A percentile compares a stretch with the other conserved stretches of the same genome.
phyloP scores from a whole-genome alignment of 345 rosid species.

The Brassica nigra region DNA sequence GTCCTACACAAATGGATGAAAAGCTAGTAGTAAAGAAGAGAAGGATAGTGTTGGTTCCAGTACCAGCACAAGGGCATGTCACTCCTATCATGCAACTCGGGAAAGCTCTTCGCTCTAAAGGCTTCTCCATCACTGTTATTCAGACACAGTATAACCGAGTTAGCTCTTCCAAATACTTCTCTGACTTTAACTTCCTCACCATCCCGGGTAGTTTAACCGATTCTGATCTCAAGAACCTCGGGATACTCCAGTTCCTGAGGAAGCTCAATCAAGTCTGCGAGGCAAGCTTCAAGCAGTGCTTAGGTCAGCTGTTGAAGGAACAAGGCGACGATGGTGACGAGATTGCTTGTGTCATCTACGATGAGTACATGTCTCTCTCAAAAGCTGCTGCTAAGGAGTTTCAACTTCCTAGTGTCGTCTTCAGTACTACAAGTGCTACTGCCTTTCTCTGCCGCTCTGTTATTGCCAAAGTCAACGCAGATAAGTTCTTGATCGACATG shows the following conservation, averaged over 20 bases:
- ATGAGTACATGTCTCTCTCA: not conserved
- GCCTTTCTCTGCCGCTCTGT: not conserved
- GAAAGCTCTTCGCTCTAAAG: constrained; percentile 2
- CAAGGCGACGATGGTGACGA: not conserved
- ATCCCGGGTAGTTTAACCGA: not conserved
- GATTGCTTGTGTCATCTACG: not conserved
- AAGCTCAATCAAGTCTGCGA: not conserved
- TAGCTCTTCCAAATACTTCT: not conserved
- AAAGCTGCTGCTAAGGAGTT: not conserved
- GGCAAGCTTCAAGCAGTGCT: not conserved
- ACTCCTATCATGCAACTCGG: not conserved
- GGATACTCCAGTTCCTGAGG: not conserved
- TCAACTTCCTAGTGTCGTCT: not conserved
- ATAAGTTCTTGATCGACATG: constrained; percentile 1
- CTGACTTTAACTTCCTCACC: not conserved
- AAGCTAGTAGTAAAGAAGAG: not conserved
- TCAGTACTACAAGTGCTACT: constrained; percentile 2
- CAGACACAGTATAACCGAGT: not conserved
- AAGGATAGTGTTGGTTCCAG: constrained; percentile 2
- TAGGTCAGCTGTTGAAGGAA: not conserved
- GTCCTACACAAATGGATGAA: not conserved
- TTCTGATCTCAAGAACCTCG: not conserved
- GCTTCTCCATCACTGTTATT: not conserved
- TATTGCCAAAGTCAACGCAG: not conserved
- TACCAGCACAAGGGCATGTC: not conserved